These are phyloP conservation scores for Lepraria neglecta DNA, from an alignment of 495 filamentous ascomycete species.

Conservation along the genomic window DNA sequence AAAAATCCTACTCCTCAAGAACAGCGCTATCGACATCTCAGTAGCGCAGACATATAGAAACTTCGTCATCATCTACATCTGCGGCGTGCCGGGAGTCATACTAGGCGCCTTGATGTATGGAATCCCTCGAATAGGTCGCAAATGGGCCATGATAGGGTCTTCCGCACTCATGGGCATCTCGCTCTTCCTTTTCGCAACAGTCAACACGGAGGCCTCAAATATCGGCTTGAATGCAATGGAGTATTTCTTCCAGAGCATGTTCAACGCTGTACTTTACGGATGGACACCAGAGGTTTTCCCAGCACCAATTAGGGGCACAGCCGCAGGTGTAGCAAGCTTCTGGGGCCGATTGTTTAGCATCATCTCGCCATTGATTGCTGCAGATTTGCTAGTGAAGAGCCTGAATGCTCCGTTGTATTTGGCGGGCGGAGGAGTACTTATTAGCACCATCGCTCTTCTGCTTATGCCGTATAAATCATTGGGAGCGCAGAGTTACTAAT, in stretches of 20 bases:
- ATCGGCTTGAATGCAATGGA: conserved; percentile 43
- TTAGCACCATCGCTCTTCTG: conserved; percentile 37
- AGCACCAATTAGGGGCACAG: conserved; percentile 48
- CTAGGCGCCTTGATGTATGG: conserved; percentile 38
- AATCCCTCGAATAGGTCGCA: conserved; percentile 37
- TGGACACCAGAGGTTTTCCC: conserved; percentile 54
- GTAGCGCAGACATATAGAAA: conserved; percentile 37
- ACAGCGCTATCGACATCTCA: conserved; percentile 31
- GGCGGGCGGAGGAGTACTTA: conserved; percentile 39
- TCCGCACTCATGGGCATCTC: conserved; percentile 42
- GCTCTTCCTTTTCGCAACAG: conserved; percentile 40
- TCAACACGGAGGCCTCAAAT: conserved; percentile 40
- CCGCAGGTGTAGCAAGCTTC: conserved; percentile 46
- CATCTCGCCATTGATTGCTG: conserved; percentile 39
- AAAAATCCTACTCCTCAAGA: conserved; percentile 37
- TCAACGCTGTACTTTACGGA: conserved; percentile 51
- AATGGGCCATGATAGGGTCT: conserved; percentile 42
- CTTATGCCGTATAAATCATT: conserved; percentile 36
- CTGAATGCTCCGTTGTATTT: conserved; percentile 39
- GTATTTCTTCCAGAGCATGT: conserved; percentile 47
- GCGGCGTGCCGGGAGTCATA: conserved; percentile 40
- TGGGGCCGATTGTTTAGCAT: conserved; percentile 44
- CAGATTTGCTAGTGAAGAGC: conserved; percentile 30
- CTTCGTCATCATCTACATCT: conserved; percentile 42
- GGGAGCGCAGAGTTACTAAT: conserved; percentile 30